These are phyloP conservation scores for Arthonia radiata DNA, from an alignment of 495 filamentous ascomycete genomes.

Conservation along the genomic window DNA sequence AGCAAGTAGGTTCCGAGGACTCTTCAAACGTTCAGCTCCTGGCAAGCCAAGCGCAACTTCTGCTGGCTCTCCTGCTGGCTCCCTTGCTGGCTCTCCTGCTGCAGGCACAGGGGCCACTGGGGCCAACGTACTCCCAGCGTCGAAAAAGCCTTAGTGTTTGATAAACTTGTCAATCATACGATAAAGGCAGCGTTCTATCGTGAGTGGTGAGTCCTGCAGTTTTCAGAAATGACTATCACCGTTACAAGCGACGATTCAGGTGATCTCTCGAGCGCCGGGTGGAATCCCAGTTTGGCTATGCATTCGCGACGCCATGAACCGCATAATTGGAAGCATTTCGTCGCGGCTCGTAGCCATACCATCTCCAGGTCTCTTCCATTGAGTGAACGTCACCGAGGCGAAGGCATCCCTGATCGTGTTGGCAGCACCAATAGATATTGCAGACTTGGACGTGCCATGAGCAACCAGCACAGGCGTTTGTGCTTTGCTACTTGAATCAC, in stretches of 20 bases:
- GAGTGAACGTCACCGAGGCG: slow-evolving; percentile 42
- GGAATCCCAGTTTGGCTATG: slow-evolving; percentile 36
- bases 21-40: slow-evolving; percentile 1
- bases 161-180: too few relatives aligned
- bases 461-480: slow-evolving; percentile 54
- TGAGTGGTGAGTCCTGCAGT: too few relatives aligned
- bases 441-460: slow-evolving; percentile 34
- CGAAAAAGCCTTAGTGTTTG: too few relatives aligned
- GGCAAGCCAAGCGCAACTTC: too few relatives aligned
- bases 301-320: slow-evolving; percentile 63
- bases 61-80: too few relatives aligned
- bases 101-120: too few relatives aligned
- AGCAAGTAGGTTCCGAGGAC: not conserved
- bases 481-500: slow-evolving; percentile 23
- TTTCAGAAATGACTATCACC: too few relatives aligned
- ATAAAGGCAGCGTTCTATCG: too few relatives aligned
- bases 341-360: slow-evolving; percentile 61
- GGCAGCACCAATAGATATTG: slow-evolving; percentile 37
- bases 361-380: slow-evolving; percentile 53
- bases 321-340: slow-evolving; percentile 83
- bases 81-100: too few relatives aligned
- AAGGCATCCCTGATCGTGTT: slow-evolving; percentile 40
- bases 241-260: too few relatives aligned
- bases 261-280: too few relatives aligned
- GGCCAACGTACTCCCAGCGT: too few relatives aligned